Base-by-base conservation (phyloP, 1,284 basidiomycete species). In the Porodaedalea pini region DNA sequence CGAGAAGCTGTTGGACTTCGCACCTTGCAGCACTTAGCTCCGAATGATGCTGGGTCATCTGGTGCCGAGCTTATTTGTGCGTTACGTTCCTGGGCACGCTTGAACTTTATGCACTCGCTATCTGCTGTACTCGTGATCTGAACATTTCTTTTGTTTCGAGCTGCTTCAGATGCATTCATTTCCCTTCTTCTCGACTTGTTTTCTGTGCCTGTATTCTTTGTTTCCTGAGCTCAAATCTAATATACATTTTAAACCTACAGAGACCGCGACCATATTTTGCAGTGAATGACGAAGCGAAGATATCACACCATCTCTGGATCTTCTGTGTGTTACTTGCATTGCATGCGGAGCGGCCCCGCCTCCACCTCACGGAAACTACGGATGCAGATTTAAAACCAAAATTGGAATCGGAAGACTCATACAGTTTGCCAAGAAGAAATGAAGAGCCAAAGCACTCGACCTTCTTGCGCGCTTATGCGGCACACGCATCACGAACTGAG, bases 221-320 rank as follows among this genome's bases (percentile, higher is more conserved):
- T 25, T 19, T 19, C 21, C 23, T 23, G 32, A 49, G 32, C 47
- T 36, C 11, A 19, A 32, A 17, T n/a, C n/a, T n/a, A n/a, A n/a
- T n/a, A n/a, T n/a, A n/a, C n/a, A n/a, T n/a, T n/a, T n/a, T n/a
- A n/a, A 34, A 34, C 13, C 32, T 34, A 34, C 32, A 34, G 32
- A 34, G 32, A 34, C 13, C 6, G 17, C 45, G 15, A 23, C 21
- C 19, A 15, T n/a, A 27, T 15, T 61, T 68, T 44, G 54, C 54
- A 21, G 56, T 72, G 52, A 71, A 72, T 50, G 65, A 66, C 29
- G 72, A 73, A 43, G 71, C 66, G 11, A 67, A 67, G 53, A 61
- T 70, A 4, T 69, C 67, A 23, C 63, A 70, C 44, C 66, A 65
- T 11, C 62, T 72, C 6, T 71, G 71, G 66, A 21, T 69, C 10